A percentile compares a stretch with the other conserved stretches of the same genome.
These are phyloP conservation scores for Incumbomyces delicatus DNA, from an alignment of 2,329 filamentous ascomycete species.

Conservation along the genomic window DNA sequence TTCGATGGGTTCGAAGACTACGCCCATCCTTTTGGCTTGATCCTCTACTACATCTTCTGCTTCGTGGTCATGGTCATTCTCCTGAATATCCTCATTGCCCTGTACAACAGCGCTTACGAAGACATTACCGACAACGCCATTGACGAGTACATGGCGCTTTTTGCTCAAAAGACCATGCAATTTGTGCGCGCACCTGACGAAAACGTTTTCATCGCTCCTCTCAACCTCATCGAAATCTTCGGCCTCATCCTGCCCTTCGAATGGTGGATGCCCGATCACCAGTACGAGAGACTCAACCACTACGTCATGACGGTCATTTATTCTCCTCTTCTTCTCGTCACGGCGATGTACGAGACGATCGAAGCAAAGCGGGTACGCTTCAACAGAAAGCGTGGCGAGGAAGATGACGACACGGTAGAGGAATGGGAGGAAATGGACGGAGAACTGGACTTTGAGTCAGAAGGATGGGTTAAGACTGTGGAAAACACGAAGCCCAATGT, in stretches of 20 bases:
- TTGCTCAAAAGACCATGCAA: conserved; percentile 88
- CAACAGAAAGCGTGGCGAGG: conserved; percentile 72
- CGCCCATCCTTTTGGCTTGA: conserved; percentile 81
- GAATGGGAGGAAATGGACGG: conserved; percentile 82
- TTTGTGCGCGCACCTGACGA: conserved; percentile 95
- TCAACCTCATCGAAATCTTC: conserved; percentile 87
- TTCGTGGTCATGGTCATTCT: conserved; percentile 94
- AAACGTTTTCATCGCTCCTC: conserved; percentile 93
- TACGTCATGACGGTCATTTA: conserved; percentile 80
- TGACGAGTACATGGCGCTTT: conserved; percentile 91
- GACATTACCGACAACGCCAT: conserved; percentile 88
- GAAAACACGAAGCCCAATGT: conserved; percentile 63
- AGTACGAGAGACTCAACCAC: conserved; percentile 78
- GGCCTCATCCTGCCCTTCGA: conserved; percentile 70
- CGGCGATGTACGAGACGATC: conserved; percentile 60
- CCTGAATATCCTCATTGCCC: conserved; percentile 89
- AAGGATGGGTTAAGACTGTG: conserved; percentile 78
- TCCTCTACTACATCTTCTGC: conserved; percentile 95
- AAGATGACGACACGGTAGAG: conserved; percentile 77
- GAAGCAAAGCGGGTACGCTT: conserved; percentile 56
- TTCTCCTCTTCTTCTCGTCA: conserved; percentile 68
- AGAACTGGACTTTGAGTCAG: conserved; percentile 67
- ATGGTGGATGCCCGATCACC: conserved; percentile 77
- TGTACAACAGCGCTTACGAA: conserved; percentile 94
- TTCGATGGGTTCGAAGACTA: conserved; percentile 85